phyloP scores from a whole-genome alignment of 768 basidiomycete genomes.

The Boletus tylopilopsis region DNA sequence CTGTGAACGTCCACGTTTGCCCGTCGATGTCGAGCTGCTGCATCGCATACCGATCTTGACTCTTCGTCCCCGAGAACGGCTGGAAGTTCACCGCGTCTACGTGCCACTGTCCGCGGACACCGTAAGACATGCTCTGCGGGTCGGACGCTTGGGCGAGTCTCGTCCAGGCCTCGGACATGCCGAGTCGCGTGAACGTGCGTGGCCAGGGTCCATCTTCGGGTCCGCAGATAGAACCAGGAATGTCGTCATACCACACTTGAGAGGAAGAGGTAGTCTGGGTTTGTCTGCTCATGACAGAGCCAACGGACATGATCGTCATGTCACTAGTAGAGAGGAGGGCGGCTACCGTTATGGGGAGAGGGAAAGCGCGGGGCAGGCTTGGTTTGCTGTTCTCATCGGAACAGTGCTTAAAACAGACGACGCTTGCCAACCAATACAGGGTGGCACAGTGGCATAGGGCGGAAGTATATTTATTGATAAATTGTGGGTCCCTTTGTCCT shows the following conservation, averaged over 20 bases:
- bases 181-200: constrained; percentile 50
- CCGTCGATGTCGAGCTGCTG: constrained; percentile 54
- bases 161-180: constrained; percentile 50
- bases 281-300: constrained; percentile 12
- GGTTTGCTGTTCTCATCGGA: neutral
- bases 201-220: constrained; percentile 69
- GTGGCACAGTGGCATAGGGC: constrained; percentile 16
- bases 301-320: constrained; percentile 18
- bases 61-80: constrained; percentile 49
- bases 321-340: neutral
- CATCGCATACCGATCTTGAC: constrained; percentile 64
- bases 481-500: constrained; percentile 18
- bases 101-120: constrained; percentile 34
- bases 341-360: too few species aligned
- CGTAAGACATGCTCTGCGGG: constrained; percentile 44
- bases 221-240: constrained; percentile 57
- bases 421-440: constrained; percentile 26
- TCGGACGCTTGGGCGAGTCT: constrained; percentile 48
- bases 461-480: constrained; percentile 20
- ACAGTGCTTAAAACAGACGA: constrained; percentile 27
- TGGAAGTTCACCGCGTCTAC: constrained; percentile 68
- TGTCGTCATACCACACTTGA: constrained; percentile 56
- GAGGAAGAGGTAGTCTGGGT: constrained; percentile 17
- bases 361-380: constrained; percentile 3
- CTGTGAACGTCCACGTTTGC: constrained; percentile 59